Conservation (phyloP, 257 asterid species). For the Solanum lycopersicoides region DNA sequence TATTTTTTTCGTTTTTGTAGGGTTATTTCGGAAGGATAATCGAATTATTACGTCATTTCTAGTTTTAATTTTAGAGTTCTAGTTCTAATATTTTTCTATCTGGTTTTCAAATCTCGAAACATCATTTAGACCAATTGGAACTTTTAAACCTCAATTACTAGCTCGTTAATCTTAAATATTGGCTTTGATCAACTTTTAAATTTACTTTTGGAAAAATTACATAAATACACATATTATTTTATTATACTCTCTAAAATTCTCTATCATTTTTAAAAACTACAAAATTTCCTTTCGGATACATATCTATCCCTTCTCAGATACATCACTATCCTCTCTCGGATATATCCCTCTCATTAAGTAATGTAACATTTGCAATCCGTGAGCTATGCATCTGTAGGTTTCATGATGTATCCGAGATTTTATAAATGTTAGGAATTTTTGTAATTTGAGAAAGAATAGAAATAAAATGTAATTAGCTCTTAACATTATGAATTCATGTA, state of each 20-base stretch:
- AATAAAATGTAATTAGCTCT: background rate
- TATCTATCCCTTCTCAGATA: background rate
- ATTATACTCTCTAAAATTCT: background rate
- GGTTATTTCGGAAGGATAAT: background rate
- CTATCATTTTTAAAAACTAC: background rate
- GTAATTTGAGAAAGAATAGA: background rate
- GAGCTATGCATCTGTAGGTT: background rate
- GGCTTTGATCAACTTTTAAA: background rate
- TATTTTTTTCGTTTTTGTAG: background rate
- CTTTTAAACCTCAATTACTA: background rate
- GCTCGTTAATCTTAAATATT: background rate
- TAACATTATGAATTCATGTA: background rate
- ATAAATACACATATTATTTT: too few species aligned
- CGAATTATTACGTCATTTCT: background rate
- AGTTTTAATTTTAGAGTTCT: background rate
- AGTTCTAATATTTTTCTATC: background rate
- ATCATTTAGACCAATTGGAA: background rate
- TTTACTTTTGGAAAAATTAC: too few species aligned
- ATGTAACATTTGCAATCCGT: background rate
- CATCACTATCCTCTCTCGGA: background rate
- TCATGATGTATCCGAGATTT: background rate
- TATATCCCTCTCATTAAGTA: background rate
- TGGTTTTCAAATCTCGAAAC: background rate
- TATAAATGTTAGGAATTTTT: background rate
- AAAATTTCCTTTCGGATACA: background rate